Evolutionary conservation across 257 asterid species (phyloP).

Genomic region (Salvia miltiorrhiza): DNA sequence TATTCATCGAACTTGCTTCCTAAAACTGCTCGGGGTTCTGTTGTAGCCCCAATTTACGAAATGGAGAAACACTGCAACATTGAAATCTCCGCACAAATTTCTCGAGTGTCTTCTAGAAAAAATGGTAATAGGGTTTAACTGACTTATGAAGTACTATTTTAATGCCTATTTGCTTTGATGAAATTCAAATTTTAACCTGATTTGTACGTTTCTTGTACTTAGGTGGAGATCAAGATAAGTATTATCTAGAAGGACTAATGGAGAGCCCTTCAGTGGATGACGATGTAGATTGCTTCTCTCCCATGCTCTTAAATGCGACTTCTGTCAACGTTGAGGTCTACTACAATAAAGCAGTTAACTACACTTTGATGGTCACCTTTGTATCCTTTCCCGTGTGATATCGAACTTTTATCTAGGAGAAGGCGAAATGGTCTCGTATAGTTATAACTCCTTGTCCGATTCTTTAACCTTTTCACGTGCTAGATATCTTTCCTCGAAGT

Average conservation of each 20-base stretch:
- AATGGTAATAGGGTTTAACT: constrained; percentile 50
- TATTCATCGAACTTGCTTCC: constrained; percentile 19
- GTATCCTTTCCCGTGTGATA: constrained; percentile 68
- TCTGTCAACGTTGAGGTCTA: constrained; percentile 83
- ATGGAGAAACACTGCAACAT: constrained; percentile 97
- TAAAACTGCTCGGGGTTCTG: constrained; percentile 26
- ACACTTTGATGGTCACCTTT: constrained; percentile 98
- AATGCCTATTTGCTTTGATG: not conserved
- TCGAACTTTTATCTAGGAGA: not conserved
- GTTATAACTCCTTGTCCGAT: constrained; percentile 33
- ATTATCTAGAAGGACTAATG: constrained; percentile 89
- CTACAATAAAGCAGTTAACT: constrained; percentile 93
- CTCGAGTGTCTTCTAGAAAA: constrained; percentile 63
- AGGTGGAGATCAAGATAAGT: constrained; percentile 84
- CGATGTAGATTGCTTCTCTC: constrained; percentile 91
- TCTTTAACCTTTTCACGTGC: constrained; percentile 42
- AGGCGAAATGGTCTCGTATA: not conserved
- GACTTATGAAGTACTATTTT: constrained; percentile 4
- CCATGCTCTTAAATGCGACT: constrained; percentile 87
- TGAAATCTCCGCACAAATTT: constrained; percentile 91
- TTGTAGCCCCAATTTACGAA: constrained; percentile 89
- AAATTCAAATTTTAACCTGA: constrained; percentile 7
- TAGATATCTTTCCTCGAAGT: constrained; percentile 94
- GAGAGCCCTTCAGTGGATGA: constrained; percentile 98
- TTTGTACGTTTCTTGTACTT: constrained; percentile 14